Evolutionary conservation across 768 basidiomycete species (phyloP).

Genomic region (Leucosporidium yakuticum): DNA sequence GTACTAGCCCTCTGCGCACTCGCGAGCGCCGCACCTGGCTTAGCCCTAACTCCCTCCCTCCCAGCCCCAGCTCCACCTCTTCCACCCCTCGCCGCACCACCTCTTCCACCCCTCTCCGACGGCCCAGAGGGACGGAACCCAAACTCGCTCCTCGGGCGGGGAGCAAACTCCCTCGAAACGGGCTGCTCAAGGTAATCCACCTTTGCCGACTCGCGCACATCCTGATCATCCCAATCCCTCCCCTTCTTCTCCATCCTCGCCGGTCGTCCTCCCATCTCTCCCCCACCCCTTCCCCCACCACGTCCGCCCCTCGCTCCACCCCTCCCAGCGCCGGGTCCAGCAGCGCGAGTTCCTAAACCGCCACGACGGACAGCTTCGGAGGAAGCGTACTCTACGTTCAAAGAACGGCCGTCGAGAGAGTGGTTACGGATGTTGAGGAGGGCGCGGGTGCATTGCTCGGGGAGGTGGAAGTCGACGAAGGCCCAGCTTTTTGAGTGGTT

Average conservation of each 20-base stretch:
- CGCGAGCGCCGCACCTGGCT: conserved; percentile 48
- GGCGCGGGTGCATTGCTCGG: conserved; percentile 70
- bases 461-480: conserved; percentile 81
- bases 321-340: not conserved
- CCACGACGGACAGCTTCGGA: conserved; percentile 81
- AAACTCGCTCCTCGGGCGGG: not conserved
- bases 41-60: conserved; percentile 40
- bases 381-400: conserved; percentile 84
- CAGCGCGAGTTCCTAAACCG: conserved; percentile 46
- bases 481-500: conserved; percentile 61
- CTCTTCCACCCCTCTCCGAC: conserved; percentile 18
- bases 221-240: conserved; percentile 28
- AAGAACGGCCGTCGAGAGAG: conserved; percentile 63
- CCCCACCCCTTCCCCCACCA: not conserved
- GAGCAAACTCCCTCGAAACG: not conserved
- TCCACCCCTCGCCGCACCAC: conserved; percentile 5
- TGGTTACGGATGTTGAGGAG: conserved; percentile 81
- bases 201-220: not conserved
- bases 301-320: conserved; percentile 3
- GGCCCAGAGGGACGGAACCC: conserved; percentile 4
- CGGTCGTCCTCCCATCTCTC: not conserved
- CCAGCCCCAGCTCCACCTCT: conserved; percentile 22
- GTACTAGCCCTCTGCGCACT: conserved; percentile 47
- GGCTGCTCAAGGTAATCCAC: conserved; percentile 9
- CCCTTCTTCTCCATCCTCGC: not conserved